Conservation (phyloP, 1,139 yeast species). For the Eremothecium cymbalariae region DNA sequence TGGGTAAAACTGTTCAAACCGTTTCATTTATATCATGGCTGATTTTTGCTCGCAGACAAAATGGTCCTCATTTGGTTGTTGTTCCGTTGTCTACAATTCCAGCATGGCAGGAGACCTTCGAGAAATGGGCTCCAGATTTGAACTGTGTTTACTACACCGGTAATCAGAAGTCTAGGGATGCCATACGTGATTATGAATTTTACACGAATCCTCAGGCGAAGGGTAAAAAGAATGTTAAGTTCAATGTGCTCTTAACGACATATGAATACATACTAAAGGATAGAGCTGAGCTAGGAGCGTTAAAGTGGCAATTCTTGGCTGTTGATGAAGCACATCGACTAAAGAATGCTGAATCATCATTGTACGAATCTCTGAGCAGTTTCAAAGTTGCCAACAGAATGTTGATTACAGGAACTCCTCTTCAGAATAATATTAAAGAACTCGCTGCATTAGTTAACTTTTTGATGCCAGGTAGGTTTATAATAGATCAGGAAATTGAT, state of each 20-base stretch:
- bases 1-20: slow-evolving; percentile 97
- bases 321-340: slow-evolving; percentile 98
- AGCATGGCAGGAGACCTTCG: slow-evolving; percentile 99
- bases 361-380: slow-evolving; percentile 77
- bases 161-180: slow-evolving; percentile 75
- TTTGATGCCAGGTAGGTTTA: slow-evolving; percentile 88
- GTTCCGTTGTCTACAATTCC: slow-evolving; percentile 96
- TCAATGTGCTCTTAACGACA: slow-evolving; percentile 83
- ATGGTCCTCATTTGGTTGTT: slow-evolving; percentile 93
- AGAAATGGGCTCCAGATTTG: slow-evolving; percentile 94
- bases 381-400: slow-evolving; percentile 79
- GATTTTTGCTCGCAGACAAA: slow-evolving; percentile 85
- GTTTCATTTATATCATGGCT: slow-evolving; percentile 93
- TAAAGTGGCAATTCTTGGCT: slow-evolving; percentile 94
- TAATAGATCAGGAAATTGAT: slow-evolving; percentile 89
- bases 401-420: slow-evolving; percentile 94
- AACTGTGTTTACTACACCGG: slow-evolving; percentile 91
- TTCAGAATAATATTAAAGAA: slow-evolving; percentile 92
- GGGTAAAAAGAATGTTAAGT: slow-evolving; percentile 57
- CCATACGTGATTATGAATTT: slow-evolving; percentile 79
- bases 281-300: slow-evolving; percentile 63
- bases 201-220: slow-evolving; percentile 45
- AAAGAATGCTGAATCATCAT: slow-evolving; percentile 87
- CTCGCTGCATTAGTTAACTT: slow-evolving; percentile 91
- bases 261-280: slow-evolving; percentile 94